These are phyloP conservation scores for Phytophthora citricola DNA, from an alignment of 352 stramenopile genomes.

Conservation along the genomic window DNA sequence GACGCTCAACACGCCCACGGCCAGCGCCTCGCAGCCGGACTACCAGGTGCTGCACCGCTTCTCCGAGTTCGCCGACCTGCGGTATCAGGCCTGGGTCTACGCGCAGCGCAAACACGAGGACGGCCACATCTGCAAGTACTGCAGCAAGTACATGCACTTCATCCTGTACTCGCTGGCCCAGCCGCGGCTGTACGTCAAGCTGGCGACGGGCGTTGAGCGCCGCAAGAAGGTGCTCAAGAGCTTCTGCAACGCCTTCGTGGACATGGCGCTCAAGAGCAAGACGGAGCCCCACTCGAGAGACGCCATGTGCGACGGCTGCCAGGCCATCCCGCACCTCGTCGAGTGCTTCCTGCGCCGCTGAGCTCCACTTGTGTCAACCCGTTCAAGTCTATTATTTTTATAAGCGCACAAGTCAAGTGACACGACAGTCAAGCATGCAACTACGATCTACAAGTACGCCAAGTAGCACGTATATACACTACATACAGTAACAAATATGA, in stretches of 20 bases:
- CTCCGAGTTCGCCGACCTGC: slow-evolving; percentile 51
- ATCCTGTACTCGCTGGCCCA: slow-evolving; percentile 55
- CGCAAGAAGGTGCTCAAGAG: slow-evolving; percentile 51
- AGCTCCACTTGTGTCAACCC: not conserved
- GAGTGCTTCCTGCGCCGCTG: slow-evolving; percentile 45
- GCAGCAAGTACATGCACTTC: slow-evolving; percentile 61
- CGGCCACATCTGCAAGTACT: slow-evolving; percentile 49
- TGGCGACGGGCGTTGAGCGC: slow-evolving; percentile 32
- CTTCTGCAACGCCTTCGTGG: slow-evolving; percentile 54
- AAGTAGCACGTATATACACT: slow-evolving; percentile 15
- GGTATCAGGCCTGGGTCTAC: slow-evolving; percentile 48
- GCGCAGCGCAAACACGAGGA: slow-evolving; percentile 47
- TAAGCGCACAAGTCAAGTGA: slow-evolving; percentile 16
- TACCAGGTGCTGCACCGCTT: slow-evolving; percentile 58
- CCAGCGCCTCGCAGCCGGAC: slow-evolving; percentile 36
- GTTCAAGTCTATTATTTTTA: slow-evolving; percentile 19
- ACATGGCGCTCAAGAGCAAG: slow-evolving; percentile 46
- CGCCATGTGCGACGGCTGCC: slow-evolving; percentile 41
- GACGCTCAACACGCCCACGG: slow-evolving; percentile 46
- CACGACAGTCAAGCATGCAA: not conserved
- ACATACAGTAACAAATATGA: slow-evolving; percentile 6
- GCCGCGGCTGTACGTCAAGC: slow-evolving; percentile 47
- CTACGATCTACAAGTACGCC: slow-evolving; percentile 4
- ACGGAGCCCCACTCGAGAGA: slow-evolving; percentile 31
- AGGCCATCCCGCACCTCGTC: slow-evolving; percentile 48